Evolutionary conservation across 257 asterid species (phyloP), one percentile per base, ranked within the genome.

Genomic region (Scutellaria baicalensis): DNA sequence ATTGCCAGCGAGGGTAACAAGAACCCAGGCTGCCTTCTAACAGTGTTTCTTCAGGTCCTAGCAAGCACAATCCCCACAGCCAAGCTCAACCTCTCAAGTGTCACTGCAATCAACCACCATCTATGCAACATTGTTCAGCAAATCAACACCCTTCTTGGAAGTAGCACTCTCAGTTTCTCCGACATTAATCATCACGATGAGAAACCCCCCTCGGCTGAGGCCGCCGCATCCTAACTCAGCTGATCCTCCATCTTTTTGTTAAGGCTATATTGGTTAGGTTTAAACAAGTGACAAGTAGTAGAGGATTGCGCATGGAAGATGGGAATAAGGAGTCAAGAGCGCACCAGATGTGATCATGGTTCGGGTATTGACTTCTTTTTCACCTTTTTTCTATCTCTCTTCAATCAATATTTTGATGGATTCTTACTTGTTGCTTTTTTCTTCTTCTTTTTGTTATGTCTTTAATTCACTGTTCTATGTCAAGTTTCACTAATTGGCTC

Each of bases 351-450:
- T 72, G 72, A 79, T 80, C 95, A 77, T 88, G 95, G 98, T 92
- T 90, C 98, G 97, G 98, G 98, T 74, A 88, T 90, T 92, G 98
- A 92, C 98, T 92, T 92, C 93, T 76, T 75, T 31, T 45, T 68
- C 78, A 5, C 33, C 33, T 27, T 1, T 2, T 27, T 27, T 27
- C 33, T 27, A 27, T 2, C 4, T 27, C 4, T 27, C 33, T 27
- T 27, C 33, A 1, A 27, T 27, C 5, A 27, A 27, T 27, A 27
- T 27, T 27, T 27, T 27, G 5, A 2, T 27, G 33, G 33, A 27
- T 27, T 27, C 33, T 27, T 27, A 27, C 31, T 23, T 23, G 31
- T 23, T 23, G 31, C 31, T 23, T 23, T 23, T 23, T 23, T 23
- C 3, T 3, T 1, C 3, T 23, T 23, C 31, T 1, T 23, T 23